Percentiles rank a stretch among this genome's conserved stretches.
These are phyloP conservation scores for Arctostaphylos glauca DNA, from an alignment of 148 eudicot species.

Conservation along the genomic window DNA sequence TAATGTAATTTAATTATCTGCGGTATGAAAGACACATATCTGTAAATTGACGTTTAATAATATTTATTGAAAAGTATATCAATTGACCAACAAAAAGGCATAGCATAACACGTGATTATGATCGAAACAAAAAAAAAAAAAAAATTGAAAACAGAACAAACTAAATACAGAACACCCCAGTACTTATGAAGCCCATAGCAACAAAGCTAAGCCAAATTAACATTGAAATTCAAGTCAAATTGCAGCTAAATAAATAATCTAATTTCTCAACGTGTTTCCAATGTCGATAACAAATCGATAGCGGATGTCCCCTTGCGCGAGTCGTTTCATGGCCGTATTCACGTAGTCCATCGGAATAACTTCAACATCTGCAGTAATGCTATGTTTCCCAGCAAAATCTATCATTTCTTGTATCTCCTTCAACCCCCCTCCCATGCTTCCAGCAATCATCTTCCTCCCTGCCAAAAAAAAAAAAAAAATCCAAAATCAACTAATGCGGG, in stretches of 20 bases:
- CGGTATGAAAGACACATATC: background rate
- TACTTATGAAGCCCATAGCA: background rate
- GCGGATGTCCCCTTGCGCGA: constrained; percentile 11
- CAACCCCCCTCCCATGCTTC: constrained; percentile 10
- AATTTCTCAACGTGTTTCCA: constrained; percentile 6
- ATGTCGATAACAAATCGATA: constrained; percentile 15
- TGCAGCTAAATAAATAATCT: background rate
- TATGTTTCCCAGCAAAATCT: constrained; percentile 19
- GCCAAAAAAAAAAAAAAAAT: too few species aligned
- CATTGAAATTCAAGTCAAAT: background rate
- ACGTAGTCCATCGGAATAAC: constrained; percentile 15
- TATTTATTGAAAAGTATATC: background rate
- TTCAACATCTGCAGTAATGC: constrained; percentile 17
- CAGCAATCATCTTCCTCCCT: constrained; percentile 13
- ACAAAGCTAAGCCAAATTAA: background rate
- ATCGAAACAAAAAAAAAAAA: background rate
- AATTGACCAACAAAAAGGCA: background rate
- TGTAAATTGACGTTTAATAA: background rate
- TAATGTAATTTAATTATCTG: too few species aligned
- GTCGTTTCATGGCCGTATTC: constrained; percentile 3
- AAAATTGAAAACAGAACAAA: too few species aligned
- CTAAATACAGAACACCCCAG: too few species aligned
- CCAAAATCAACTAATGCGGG: too few species aligned
- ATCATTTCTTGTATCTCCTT: constrained; percentile 22
- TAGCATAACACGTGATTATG: background rate